Conservation (phyloP, 2,329 filamentous ascomycete genomes). For the Xylariomycetidae sp. region DNA sequence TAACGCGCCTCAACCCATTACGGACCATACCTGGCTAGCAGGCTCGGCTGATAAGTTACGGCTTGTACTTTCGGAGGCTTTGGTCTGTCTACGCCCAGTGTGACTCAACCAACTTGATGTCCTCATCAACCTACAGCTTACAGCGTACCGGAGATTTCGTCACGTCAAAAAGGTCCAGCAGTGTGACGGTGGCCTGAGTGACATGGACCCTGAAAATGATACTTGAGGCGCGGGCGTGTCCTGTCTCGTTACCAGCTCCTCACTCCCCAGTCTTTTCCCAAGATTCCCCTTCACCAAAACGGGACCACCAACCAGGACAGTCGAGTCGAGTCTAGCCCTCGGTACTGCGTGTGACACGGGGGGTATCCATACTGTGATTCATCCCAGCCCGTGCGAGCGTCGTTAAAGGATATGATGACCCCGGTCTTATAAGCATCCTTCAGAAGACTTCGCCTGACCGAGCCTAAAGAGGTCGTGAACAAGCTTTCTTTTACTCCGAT, state of each 20-base stretch:
- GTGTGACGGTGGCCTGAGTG: slow-evolving; percentile 11
- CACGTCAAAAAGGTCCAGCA: slow-evolving; percentile 14
- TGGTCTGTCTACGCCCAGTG: slow-evolving; percentile 13
- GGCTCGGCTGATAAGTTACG: slow-evolving; percentile 12
- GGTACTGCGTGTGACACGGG: no score
- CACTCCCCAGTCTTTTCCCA: background rate
- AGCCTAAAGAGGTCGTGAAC: background rate
- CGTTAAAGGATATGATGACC: no score
- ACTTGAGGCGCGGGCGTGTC: background rate
- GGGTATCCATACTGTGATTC: no score
- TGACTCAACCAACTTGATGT: background rate
- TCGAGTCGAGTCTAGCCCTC: no score
- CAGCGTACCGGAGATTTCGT: slow-evolving; percentile 21
- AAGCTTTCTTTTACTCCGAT: background rate
- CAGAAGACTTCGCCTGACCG: no score
- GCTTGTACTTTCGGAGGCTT: background rate
- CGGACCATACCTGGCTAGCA: slow-evolving; percentile 8
- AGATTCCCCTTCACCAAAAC: no score
- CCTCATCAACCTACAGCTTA: slow-evolving; percentile 12
- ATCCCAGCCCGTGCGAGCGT: no score
- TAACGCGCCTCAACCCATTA: slow-evolving; percentile 11
- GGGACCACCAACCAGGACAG: no score
- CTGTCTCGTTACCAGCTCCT: slow-evolving; percentile 9
- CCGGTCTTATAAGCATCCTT: no score
- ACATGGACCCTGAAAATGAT: slow-evolving; percentile 1